Base-by-base conservation (phyloP, 1,284 basidiomycete species). In the Hortiboletus rubellus region DNA sequence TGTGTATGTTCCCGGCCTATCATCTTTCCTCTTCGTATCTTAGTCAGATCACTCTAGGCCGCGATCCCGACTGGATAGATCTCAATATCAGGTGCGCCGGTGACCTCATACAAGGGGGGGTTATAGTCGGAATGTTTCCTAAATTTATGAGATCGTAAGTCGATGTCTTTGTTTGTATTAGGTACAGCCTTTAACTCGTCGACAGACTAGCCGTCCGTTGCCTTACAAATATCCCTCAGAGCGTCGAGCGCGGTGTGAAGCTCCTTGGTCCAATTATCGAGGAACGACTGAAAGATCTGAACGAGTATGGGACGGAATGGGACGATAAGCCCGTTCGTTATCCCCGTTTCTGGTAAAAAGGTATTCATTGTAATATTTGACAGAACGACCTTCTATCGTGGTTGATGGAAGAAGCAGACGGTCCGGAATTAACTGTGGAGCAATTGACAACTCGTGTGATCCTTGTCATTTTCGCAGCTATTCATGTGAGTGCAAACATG, bases 351-450 rank as follows among this genome's bases (percentile, higher is more conserved):
- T 36, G 14, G 15, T 15, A 7, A 15, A 7, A 15, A 36, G 36
- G 6, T 15, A 7, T 15, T 36, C 36, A 36, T 15, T 15, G 36
- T 7, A 14, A 36, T 15, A 15, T 15, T 58, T 82, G 14, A 69
- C 66, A 57, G 82, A 36, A 36, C 15, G 36, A 36, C 36, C 36
- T 36, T 36, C 5, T 36, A 36, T 36, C 14, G 7, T 36, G 79
- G 80, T 52, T 80, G n/a, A 68, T 81, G 55, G 75, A 79, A n/a
- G 68, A 67, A 6, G 70, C 73, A 1, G 61, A 69, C 7, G 69
- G 67, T 9, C 61, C 70, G 7, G 69, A 77, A 46, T 67, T 62
- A 22, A 51, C 65, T 0, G 49, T 72, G 1, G 57, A 65, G n/a
- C 64, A 63, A 5, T 54, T 82, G 22, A 70, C 72, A 3, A 59